Conservation (phyloP, 2,329 filamentous ascomycete genomes). For the Verticillium dahliae region DNA sequence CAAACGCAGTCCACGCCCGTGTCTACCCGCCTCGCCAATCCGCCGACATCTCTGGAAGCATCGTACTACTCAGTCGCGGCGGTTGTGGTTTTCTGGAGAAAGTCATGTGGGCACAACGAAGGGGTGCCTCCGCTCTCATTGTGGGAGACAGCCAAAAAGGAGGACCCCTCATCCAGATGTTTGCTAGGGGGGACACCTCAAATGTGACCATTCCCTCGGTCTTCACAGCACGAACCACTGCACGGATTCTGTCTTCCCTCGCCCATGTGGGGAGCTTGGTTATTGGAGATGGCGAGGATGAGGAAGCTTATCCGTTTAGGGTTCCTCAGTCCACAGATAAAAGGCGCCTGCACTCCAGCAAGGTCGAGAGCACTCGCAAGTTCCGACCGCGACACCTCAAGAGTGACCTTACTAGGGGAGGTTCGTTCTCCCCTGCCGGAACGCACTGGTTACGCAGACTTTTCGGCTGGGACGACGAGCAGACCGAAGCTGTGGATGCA, state of each 20-base stretch:
- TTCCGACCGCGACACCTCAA: not conserved
- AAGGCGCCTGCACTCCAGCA: slow-evolving; percentile 17
- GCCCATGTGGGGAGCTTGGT: slow-evolving; percentile 64
- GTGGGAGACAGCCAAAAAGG: slow-evolving; percentile 91
- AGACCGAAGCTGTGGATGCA: not conserved
- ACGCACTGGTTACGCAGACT: not conserved
- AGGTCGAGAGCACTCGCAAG: not conserved
- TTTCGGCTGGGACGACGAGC: not conserved
- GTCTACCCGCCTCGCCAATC: slow-evolving; percentile 61
- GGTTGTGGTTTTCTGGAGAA: slow-evolving; percentile 97
- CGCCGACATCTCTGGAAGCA: slow-evolving; percentile 81
- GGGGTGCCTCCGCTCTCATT: slow-evolving; percentile 83
- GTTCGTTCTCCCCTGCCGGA: not conserved
- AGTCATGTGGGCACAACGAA: slow-evolving; percentile 90
- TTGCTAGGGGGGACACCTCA: slow-evolving; percentile 91
- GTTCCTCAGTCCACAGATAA: slow-evolving; percentile 41
- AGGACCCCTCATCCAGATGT: slow-evolving; percentile 91
- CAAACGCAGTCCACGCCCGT: slow-evolving; percentile 53
- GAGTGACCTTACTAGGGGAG: not conserved
- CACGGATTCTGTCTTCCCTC: slow-evolving; percentile 83
- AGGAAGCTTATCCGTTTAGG: slow-evolving; percentile 52
- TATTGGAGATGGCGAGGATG: slow-evolving; percentile 37
- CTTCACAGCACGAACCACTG: slow-evolving; percentile 92
- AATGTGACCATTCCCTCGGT: slow-evolving; percentile 91
- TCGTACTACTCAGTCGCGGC: slow-evolving; percentile 84